phyloP scores from a whole-genome alignment of 2,329 filamentous ascomycete species.

The Ophiostoma australiae region DNA sequence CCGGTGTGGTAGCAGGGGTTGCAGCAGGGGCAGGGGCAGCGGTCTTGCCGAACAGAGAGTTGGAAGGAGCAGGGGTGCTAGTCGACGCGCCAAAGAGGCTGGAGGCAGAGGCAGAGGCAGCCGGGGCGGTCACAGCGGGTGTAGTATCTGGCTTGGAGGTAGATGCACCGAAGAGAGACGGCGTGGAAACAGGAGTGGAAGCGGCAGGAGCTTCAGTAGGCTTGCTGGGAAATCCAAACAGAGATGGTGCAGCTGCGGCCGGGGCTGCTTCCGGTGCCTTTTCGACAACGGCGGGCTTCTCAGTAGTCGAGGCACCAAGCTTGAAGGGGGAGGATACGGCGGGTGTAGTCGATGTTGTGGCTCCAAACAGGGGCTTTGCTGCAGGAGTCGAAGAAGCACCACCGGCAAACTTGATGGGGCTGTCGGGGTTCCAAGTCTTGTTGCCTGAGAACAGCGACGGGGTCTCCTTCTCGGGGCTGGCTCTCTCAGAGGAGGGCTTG shows the following conservation, averaged over 20 bases:
- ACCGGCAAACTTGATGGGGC: slow-evolving; percentile 51
- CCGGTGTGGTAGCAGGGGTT: not conserved
- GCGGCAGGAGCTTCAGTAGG: slow-evolving; percentile 12
- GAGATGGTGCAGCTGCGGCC: slow-evolving; percentile 3
- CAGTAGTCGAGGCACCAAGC: slow-evolving; percentile 21
- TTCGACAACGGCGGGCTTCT: not conserved
- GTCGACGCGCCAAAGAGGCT: not conserved
- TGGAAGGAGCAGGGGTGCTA: slow-evolving; percentile 16
- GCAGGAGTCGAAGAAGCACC: slow-evolving; percentile 22
- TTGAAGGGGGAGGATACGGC: slow-evolving; percentile 16
- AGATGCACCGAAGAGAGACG: slow-evolving; percentile 13
- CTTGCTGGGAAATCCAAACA: slow-evolving; percentile 21
- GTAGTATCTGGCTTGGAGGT: slow-evolving; percentile 17
- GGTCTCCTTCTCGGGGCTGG: slow-evolving; percentile 42
- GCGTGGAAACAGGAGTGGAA: not conserved
- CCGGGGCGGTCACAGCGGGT: slow-evolving; percentile 13
- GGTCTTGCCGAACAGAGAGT: slow-evolving; percentile 23
- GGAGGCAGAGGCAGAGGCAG: not conserved
- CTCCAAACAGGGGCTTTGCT: slow-evolving; percentile 26
- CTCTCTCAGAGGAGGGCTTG: slow-evolving; percentile 36
- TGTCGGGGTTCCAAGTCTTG: slow-evolving; percentile 47
- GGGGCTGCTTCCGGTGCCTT: slow-evolving; percentile 13
- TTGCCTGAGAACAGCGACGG: slow-evolving; percentile 33
- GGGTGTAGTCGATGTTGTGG: not conserved
- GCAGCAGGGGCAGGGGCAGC: not conserved